Base-by-base conservation (phyloP, 23 red algal genomes). In the Agarophyton chilense region DNA sequence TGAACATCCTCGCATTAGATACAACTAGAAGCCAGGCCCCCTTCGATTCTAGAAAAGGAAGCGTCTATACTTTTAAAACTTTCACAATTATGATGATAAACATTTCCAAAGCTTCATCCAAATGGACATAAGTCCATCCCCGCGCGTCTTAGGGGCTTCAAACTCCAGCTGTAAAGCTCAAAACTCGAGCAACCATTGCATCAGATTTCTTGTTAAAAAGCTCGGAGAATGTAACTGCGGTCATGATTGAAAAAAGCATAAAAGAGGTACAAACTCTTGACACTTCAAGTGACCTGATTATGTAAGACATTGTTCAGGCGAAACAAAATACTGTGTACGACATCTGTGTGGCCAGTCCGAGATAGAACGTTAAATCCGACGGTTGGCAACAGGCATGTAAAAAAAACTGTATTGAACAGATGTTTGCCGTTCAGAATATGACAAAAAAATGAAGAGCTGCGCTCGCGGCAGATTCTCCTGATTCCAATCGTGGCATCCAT, bases 281-380 rank as follows among this genome's bases (percentile, higher is more conserved):
- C 64, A 82, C 7, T 82, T 22, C 2, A 82, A 7, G 38, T 82
- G 78, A 1, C n/a, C 33, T 1, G 78, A 61, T 2, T 21, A 63
- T 82, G 78, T 32, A 82, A 28, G 5, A 82, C 17, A 46, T 52
- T 46, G 22, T 60, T 82, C 1, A 61, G 54, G 10, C 45, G 28
- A 2, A 82, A 53, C 53, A 52, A 82, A 32, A 82, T 64, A 12
- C 49, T 63, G 10, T 82, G 53, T 2, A 78, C 45, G 6, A 46
- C 39, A 52, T 82, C 33, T 6, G 55, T 38, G 22, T 82, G 56
- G 9, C 78, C 78, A 14, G 78, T 82, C 33, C 78, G 35, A 8
- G 78, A 82, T 1, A 82, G 55, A 24, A 82, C 55, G n/a, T 78
- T 41, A 56, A 82, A 82, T 8, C 78, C 78, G 14, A 82, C 55